Evolutionary conservation across 441 rosid species (phyloP), one percentile per base, ranked within the genome.

Genomic region (Raphanus hybrid): DNA sequence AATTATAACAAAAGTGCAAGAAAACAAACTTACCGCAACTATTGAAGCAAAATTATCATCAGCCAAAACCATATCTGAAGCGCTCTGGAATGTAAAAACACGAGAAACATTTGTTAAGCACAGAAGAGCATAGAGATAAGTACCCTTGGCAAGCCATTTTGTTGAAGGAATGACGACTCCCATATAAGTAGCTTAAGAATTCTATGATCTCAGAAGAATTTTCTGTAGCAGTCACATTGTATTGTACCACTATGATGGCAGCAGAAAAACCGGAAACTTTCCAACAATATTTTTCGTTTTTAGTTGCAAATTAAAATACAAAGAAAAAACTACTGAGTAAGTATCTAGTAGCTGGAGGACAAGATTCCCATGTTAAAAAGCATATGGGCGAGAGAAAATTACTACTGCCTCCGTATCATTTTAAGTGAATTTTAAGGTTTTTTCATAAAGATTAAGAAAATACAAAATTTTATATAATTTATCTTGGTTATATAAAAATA

Each of bases 41-140:
- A 96, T 92, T 45, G 99, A 89, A 80, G 99, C 97, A 80, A 96
- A 96, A 84, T 96, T 96, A 81, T 96, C 99, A 79, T 96, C 99
- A 16, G 97, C 99, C 89, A 96, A 85, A 83, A 96, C 98, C 99
- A 96, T 96, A 88, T 96, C 99, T 61, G 99, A 91, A 84, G 99
- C 98, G 80, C 94, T 96, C 99, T 96, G 94, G 68, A 83, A 78
- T 69, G 64, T 55, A 69, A 39, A 41, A 70, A 77, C 26, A 63
- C 39, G 3, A 64, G 37, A 67, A 71, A 80, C 48, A 73, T 20
- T 55, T 16, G 74, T 76, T 71, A 73, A 37, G 3, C 2, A 10
- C 58, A 75, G 43, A 73, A 63, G 58, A 23, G 68, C 39, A 54
- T 54, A 10, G 64, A 34, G 26, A 15, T 62, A 65, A 8, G 12